Percentiles rank a stretch among this genome's conserved stretches.
Conservation (phyloP, 352 stramenopile species). For the Pythium rishiriense region DNA sequence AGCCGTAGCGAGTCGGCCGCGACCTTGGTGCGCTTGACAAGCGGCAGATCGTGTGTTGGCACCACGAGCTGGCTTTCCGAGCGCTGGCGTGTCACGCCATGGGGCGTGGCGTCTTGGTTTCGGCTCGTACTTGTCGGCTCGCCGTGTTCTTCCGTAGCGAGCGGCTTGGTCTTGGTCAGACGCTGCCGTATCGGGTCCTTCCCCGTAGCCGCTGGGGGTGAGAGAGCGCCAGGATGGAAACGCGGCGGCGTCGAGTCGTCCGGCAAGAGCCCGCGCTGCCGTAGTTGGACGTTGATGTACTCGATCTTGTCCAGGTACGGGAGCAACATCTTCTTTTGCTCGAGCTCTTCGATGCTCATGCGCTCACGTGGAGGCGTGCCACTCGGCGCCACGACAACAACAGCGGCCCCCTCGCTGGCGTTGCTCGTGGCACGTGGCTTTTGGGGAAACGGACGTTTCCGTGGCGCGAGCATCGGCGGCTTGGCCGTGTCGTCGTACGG, state of each 20-base stretch:
- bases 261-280: slow-evolving; percentile 49
- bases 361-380: slow-evolving; percentile 10
- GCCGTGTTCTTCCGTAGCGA: neutral
- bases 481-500: neutral
- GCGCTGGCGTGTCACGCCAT: slow-evolving; percentile 3
- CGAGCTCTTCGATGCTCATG: slow-evolving; percentile 59
- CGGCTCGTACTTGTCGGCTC: neutral
- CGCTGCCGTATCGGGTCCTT: no score
- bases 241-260: slow-evolving; percentile 7
- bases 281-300: slow-evolving; percentile 84
- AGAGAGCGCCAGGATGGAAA: no score
- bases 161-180: neutral
- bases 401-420: slow-evolving; percentile 14
- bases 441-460: neutral
- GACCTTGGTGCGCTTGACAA: slow-evolving; percentile 21
- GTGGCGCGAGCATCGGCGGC: slow-evolving; percentile 3
- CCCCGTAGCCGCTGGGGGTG: no score
- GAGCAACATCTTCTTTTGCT: slow-evolving; percentile 82
- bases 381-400: no score
- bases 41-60: neutral
- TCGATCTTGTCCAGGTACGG: slow-evolving; percentile 87
- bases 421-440: neutral
- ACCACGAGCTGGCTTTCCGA: slow-evolving; percentile 4
- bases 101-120: neutral
- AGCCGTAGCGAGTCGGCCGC: slow-evolving; percentile 36